Conservation (phyloP, 495 filamentous ascomycete genomes). For the Pyrenula aspistea region DNA sequence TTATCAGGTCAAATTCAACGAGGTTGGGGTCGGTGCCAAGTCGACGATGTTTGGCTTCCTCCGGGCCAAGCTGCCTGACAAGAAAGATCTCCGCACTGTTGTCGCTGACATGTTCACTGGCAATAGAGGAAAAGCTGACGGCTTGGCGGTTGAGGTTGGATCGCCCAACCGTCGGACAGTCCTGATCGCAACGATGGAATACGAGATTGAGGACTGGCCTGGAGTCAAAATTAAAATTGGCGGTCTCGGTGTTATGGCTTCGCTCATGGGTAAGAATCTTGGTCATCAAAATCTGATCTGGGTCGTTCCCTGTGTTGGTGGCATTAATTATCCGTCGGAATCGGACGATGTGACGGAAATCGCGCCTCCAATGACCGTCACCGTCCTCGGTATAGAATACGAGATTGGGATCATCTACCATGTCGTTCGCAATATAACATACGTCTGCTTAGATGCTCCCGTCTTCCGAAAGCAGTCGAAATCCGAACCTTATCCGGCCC, state of each 20-base stretch:
- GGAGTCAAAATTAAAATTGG: constrained; percentile 33
- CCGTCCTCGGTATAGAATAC: constrained; percentile 24
- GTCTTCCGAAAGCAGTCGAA: constrained; percentile 31
- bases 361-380: constrained; percentile 23
- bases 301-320: constrained; percentile 35
- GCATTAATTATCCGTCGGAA: constrained; percentile 31
- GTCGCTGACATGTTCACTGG: constrained; percentile 3
- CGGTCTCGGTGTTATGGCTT: constrained; percentile 34
- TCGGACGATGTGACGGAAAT: not conserved
- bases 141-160: constrained; percentile 1
- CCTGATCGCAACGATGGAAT: constrained; percentile 35
- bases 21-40: constrained; percentile 19
- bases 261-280: constrained; percentile 36
- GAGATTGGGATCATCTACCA: constrained; percentile 31
- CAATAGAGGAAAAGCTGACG: constrained; percentile 2
- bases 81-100: not conserved
- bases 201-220: constrained; percentile 33
- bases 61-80: not conserved
- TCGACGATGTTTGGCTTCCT: constrained; percentile 4
- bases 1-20: constrained; percentile 33
- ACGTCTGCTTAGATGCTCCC: constrained; percentile 30
- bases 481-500: constrained; percentile 28
- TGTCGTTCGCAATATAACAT: constrained; percentile 30
- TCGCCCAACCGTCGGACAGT: constrained; percentile 17
- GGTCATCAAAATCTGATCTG: constrained; percentile 33